Evolutionary conservation across 306 rosid genomes (phyloP).

Genomic region (Vigna reflexopilosa): DNA sequence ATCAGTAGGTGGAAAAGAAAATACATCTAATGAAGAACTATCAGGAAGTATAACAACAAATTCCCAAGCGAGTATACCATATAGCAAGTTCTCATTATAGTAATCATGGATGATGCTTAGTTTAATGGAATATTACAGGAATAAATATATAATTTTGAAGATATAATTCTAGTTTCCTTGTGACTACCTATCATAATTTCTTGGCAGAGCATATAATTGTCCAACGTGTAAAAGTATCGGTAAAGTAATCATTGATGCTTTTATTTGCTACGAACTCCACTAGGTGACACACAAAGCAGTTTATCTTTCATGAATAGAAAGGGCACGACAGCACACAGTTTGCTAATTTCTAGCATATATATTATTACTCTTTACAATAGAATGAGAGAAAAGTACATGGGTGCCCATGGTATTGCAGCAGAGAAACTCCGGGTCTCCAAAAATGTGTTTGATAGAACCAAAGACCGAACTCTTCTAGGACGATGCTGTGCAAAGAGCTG

Average conservation of each 20-base stretch:
- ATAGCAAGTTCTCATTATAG: conserved; percentile 4
- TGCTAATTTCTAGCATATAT: conserved; percentile 35
- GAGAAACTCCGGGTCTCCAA: conserved; percentile 86
- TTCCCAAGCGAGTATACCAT: conserved; percentile 8
- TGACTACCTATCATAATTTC: conserved; percentile 29
- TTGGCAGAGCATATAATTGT: conserved; percentile 13
- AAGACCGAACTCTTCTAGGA: conserved; percentile 92
- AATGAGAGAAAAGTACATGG: conserved; percentile 69
- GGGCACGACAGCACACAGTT: conserved; percentile 7
- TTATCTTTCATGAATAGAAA: conserved; percentile 34
- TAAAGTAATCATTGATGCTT: conserved; percentile 32
- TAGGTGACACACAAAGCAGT: background rate
- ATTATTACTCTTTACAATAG: conserved; percentile 33
- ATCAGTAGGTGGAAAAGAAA: conserved; percentile 41
- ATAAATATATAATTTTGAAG: conserved; percentile 30
- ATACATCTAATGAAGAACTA: conserved; percentile 26
- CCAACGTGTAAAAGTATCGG: background rate
- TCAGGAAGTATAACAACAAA: conserved; percentile 32
- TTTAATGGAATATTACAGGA: conserved; percentile 1
- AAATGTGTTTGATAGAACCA: conserved; percentile 89
- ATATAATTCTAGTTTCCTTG: conserved; percentile 32
- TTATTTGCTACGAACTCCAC: conserved; percentile 28
- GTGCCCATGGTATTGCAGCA: conserved; percentile 98
- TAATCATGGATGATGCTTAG: conserved; percentile 17
- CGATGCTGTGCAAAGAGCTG: conserved; percentile 98